Evolutionary conservation across 805 yeast species (phyloP).

Genomic region (Candida multigemmis): DNA sequence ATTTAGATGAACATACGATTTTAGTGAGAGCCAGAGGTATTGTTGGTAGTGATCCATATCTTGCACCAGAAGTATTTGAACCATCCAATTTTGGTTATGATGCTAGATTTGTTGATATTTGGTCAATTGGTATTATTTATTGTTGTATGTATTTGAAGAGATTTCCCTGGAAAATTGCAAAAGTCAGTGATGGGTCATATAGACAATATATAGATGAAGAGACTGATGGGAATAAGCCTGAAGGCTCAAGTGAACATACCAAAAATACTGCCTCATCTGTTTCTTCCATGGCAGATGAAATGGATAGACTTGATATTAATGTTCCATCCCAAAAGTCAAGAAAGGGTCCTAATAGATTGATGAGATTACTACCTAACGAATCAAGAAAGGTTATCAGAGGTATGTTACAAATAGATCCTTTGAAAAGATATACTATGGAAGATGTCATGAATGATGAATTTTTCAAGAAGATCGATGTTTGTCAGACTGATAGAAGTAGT

Average conservation of each 20-base stretch:
- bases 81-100: constrained; percentile 48
- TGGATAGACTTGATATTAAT: constrained; percentile 1
- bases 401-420: constrained; percentile 59
- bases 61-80: constrained; percentile 83
- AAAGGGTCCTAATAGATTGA: constrained; percentile 62
- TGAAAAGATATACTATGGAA: constrained; percentile 47
- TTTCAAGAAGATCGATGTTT: constrained; percentile 45
- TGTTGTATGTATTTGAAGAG: constrained; percentile 83
- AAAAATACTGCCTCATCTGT: too few species aligned
- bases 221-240: constrained; percentile 6
- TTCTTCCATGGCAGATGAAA: too few species aligned
- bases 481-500: constrained; percentile 28
- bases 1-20: constrained; percentile 37
- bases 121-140: constrained; percentile 90
- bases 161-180: constrained; percentile 97
- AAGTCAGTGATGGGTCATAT: constrained; percentile 63
- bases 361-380: constrained; percentile 61
- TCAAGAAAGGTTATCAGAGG: constrained; percentile 51
- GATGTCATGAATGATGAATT: constrained; percentile 52
- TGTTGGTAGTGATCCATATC: constrained; percentile 92
- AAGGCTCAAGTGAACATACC: constrained; percentile 6
- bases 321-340: constrained; percentile 12
- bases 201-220: constrained; percentile 41
- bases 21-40: constrained; percentile 66
- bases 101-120: constrained; percentile 80